Evolutionary conservation across 306 rosid genomes (phyloP).

Genomic region (Echinosophora koreensis): DNA sequence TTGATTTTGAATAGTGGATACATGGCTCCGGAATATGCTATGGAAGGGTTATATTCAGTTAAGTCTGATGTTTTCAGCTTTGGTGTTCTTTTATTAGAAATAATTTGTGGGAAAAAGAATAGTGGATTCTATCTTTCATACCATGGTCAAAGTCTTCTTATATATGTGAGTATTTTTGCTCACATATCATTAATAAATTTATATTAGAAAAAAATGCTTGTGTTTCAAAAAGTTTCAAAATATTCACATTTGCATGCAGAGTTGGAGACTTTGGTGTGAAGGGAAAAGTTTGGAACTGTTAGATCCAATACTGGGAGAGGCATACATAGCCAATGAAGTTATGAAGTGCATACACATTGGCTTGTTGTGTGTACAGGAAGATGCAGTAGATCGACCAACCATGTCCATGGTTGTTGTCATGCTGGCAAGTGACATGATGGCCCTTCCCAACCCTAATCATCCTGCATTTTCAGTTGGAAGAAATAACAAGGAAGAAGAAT

Average conservation of each 20-base stretch:
- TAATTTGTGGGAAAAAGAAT: conserved; percentile 52
- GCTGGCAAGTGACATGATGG: conserved; percentile 51
- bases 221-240: background rate
- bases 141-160: conserved; percentile 51
- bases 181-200: background rate
- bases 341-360: conserved; percentile 58
- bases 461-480: conserved; percentile 58
- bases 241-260: conserved; percentile 43
- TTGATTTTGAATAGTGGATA: conserved; percentile 53
- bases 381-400: conserved; percentile 61
- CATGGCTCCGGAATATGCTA: conserved; percentile 65
- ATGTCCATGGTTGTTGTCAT: conserved; percentile 58
- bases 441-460: conserved; percentile 57
- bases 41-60: conserved; percentile 53
- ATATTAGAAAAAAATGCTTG: background rate
- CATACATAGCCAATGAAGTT: conserved; percentile 39
- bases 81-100: conserved; percentile 58
- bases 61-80: conserved; percentile 61
- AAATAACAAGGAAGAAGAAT: conserved; percentile 19
- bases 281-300: conserved; percentile 53
- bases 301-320: conserved; percentile 52
- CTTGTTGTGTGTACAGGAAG: conserved; percentile 67
- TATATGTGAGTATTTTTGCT: conserved; percentile 38
- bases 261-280: conserved; percentile 66
- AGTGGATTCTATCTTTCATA: conserved; percentile 44